Conservation (phyloP, 1,284 basidiomycete species). For the Entoloma clypeatum region DNA sequence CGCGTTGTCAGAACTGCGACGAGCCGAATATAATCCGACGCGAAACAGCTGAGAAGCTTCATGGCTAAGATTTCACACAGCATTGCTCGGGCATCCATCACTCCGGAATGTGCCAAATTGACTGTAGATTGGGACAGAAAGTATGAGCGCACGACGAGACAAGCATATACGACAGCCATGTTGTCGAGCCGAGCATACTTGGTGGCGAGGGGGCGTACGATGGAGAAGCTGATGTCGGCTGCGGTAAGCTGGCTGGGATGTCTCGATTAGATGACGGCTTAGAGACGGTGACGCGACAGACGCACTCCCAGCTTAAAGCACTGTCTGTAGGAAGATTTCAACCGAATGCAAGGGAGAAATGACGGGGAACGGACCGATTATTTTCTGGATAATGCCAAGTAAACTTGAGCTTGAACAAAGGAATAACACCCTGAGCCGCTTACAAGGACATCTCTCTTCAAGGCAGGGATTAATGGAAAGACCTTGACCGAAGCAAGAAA, state of each 20-base stretch:
- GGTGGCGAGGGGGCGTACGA: slow-evolving; percentile 76
- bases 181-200: slow-evolving; percentile 76
- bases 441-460: slow-evolving; percentile 68
- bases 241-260: slow-evolving; percentile 68
- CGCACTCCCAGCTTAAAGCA: slow-evolving; percentile 78
- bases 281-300: slow-evolving; percentile 19
- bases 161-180: slow-evolving; percentile 69
- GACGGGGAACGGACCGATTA: slow-evolving; percentile 39
- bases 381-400: slow-evolving; percentile 40
- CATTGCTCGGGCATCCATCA: slow-evolving; percentile 55
- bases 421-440: slow-evolving; percentile 25
- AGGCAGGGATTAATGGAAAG: slow-evolving; percentile 68
- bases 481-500: slow-evolving; percentile 60
- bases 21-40: slow-evolving; percentile 67
- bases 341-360: slow-evolving; percentile 9
- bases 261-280: slow-evolving; percentile 9
- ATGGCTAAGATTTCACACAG: slow-evolving; percentile 83
- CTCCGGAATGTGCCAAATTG: slow-evolving; percentile 72
- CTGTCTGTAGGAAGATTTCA: slow-evolving; percentile 50
- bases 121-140: slow-evolving; percentile 45
- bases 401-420: slow-evolving; percentile 14
- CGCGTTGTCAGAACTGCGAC: slow-evolving; percentile 73
- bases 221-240: slow-evolving; percentile 79
- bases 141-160: slow-evolving; percentile 55
- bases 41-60: slow-evolving; percentile 76